Conservation (phyloP, 106 monocot species). For the Xerophyta viscosa region DNA sequence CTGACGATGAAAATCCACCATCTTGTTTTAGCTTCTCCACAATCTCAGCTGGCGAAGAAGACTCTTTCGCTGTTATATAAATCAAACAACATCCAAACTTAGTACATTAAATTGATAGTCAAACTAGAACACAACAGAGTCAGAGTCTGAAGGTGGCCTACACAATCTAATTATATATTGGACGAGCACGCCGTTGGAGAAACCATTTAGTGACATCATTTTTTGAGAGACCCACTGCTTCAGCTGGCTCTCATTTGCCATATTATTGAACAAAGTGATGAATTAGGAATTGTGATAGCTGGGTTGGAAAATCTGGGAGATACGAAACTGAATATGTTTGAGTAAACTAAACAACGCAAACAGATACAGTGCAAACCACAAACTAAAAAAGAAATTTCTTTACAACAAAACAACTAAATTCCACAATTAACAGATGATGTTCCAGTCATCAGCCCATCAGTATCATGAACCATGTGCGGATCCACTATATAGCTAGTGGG, state of each 20-base stretch:
- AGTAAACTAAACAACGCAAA: too few species aligned
- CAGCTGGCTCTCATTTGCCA: slow-evolving; percentile 37
- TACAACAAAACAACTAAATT: too few species aligned
- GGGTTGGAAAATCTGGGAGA: too few species aligned
- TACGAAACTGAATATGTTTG: too few species aligned
- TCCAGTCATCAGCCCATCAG: too few species aligned
- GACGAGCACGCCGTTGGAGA: slow-evolving; percentile 46
- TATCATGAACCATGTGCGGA: too few species aligned
- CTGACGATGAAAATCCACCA: slow-evolving; percentile 54
- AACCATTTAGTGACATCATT: slow-evolving; percentile 75
- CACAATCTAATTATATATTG: slow-evolving; percentile 76
- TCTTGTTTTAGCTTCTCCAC: slow-evolving; percentile 45
- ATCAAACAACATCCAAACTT: not conserved
- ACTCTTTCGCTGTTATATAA: slow-evolving; percentile 61
- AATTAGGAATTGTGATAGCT: too few species aligned
- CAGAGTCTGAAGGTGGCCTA: slow-evolving; percentile 14
- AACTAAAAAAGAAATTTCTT: too few species aligned
- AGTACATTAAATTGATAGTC: too few species aligned
- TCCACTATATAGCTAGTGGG: too few species aligned
- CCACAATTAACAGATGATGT: too few species aligned
- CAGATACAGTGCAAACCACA: too few species aligned
- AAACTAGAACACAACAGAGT: not conserved
- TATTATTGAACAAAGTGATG: not conserved
- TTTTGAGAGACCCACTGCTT: slow-evolving; percentile 77
- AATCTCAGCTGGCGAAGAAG: slow-evolving; percentile 47